Conservation (phyloP, 352 stramenopile genomes). For the Pythium aphanidermatum region DNA sequence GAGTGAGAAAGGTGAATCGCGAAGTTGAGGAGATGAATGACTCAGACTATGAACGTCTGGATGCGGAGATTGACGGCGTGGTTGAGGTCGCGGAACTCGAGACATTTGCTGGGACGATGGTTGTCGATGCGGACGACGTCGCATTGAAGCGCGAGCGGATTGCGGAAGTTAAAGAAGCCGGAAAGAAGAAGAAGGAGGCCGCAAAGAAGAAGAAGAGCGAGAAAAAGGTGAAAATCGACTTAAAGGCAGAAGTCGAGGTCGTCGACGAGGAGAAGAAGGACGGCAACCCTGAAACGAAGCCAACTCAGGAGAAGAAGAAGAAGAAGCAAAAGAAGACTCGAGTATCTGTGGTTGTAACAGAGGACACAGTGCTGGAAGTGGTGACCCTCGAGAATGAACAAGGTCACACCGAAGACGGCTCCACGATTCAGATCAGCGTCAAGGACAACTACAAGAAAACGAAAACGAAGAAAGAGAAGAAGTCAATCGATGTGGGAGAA, state of each 20-base stretch:
- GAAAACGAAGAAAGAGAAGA: conserved; percentile 12
- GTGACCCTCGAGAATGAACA: conserved; percentile 4
- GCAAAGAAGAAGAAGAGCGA: conserved; percentile 8
- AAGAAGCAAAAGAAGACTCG: conserved; percentile 12
- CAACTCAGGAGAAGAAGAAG: conserved; percentile 1
- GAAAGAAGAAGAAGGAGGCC: background rate
- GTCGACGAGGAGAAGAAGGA: background rate
- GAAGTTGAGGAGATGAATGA: conserved; percentile 6
- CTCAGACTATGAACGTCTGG: conserved; percentile 13
- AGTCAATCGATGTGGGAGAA: too few relatives aligned
- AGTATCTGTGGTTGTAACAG: conserved; percentile 9
- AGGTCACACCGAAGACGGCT: conserved; percentile 1
- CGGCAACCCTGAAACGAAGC: background rate
- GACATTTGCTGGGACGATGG: conserved; percentile 19
- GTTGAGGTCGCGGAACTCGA: conserved; percentile 11
- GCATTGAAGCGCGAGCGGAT: conserved; percentile 7
- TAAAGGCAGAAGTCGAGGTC: background rate
- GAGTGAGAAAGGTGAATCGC: conserved; percentile 1
- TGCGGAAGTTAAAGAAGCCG: background rate
- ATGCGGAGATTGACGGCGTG: conserved; percentile 16
- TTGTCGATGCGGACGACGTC: conserved; percentile 20
- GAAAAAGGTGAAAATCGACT: conserved; percentile 2
- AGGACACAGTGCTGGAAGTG: conserved; percentile 6
- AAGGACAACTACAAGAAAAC: conserved; percentile 8
- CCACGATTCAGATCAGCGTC: conserved; percentile 3